Base-by-base conservation (phyloP, 306 rosid species). In the Gastrolobium villosum region DNA sequence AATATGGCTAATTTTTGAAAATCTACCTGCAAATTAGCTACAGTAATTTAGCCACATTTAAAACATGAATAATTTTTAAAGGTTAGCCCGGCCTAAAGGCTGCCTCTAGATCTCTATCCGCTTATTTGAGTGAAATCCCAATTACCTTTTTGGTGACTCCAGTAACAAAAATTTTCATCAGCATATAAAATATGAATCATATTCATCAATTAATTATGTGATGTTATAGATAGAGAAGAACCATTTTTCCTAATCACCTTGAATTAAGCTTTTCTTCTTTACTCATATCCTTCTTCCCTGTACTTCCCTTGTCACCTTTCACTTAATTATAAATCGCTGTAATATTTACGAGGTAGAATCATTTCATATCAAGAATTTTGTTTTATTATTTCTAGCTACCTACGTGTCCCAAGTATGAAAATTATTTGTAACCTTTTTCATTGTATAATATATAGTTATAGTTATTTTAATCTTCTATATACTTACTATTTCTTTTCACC, bases 351-450 rank as follows among this genome's bases (percentile, higher is more conserved):
- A 78, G 79, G 78, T 26, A 53, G 26, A 70, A 71, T 76, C 85
- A 82, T 72, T 78, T 82, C 70, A 64, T 69, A 78, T 82, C 65
- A 57, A 55, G 76, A 84, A 76, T 79, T 88, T 78, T 86, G 84
- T 87, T 76, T 62, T 76, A 34, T 72, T 88, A 81, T 86, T 60
- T 57, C 57, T 20, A 1, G 10, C 49, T 30, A 67, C 20, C 5
- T 34, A 3, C 5, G 34, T 76, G 13, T 77, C 37, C 66, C 78
- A 69, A 53, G 75, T 78, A 63, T 71, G 50, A 35, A 69, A 79
- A 39, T 40, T 72, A 59, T 59, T 56, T 43, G 62, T 31, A 60
- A 50, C 60, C 62, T 69, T 49, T 84, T 71, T 20, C 26, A 20
- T 20, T 20, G 26, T 20, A 20, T 20, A 20, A 20, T 15, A 14